Percentiles rank a stretch among this genome's conserved stretches.
These are phyloP conservation scores for Setaria viridis DNA, from an alignment of 202 grass and related monocot species.

Conservation along the genomic window DNA sequence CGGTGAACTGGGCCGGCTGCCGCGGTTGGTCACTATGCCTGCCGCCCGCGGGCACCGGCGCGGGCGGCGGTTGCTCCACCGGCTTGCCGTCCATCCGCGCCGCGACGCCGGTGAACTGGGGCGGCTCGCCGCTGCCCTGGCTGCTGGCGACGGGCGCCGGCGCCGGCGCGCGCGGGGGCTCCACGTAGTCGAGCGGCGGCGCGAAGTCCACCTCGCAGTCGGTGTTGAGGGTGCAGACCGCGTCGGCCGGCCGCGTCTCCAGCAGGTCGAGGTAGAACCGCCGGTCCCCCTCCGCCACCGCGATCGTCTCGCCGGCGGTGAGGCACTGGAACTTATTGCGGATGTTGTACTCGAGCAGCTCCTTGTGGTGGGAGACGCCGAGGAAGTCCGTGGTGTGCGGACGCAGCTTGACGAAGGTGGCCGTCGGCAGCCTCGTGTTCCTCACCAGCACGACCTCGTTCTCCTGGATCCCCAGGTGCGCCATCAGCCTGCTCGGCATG, in stretches of 20 bases:
- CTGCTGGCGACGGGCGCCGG: not conserved
- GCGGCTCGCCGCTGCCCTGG: not conserved
- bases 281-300: constrained; percentile 40
- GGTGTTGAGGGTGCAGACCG: constrained; percentile 47
- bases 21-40: not conserved
- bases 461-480: constrained; percentile 28
- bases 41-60: not conserved
- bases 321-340: constrained; percentile 40
- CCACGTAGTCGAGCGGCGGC: constrained; percentile 40
- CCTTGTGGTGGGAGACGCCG: constrained; percentile 12
- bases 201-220: constrained; percentile 62
- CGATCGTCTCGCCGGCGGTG: constrained; percentile 58
- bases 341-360: constrained; percentile 41
- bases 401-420: constrained; percentile 57
- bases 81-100: constrained; percentile 44
- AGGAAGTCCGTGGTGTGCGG: constrained; percentile 53
- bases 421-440: constrained; percentile 49
- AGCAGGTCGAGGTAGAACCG: constrained; percentile 53
- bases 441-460: constrained; percentile 42
- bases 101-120: constrained; percentile 23
- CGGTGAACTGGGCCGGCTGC: not conserved
- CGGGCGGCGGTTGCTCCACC: constrained; percentile 1
- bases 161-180: not conserved
- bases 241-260: constrained; percentile 46
- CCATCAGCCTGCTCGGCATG: constrained; percentile 56